Conservation (phyloP, 192 early-diverging fungal species). For the Podila clonocystis region DNA sequence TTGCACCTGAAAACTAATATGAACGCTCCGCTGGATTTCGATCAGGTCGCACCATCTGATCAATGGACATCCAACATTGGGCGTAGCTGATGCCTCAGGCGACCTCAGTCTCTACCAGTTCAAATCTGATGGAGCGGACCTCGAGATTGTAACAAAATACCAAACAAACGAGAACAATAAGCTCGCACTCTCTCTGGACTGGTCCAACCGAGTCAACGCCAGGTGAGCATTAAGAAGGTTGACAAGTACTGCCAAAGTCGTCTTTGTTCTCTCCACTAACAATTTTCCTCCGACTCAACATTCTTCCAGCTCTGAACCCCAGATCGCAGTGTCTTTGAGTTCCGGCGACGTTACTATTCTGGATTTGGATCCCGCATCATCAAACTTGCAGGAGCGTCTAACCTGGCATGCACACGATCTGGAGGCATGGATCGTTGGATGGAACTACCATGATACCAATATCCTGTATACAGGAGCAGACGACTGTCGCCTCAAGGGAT, state of each 20-base stretch:
- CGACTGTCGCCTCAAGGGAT: constrained; percentile 86
- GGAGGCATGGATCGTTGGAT: constrained; percentile 95
- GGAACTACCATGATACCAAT: constrained; percentile 81
- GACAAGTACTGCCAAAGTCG: not conserved
- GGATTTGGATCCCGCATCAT: constrained; percentile 52
- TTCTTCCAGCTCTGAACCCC: constrained; percentile 18
- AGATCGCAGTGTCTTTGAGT: constrained; percentile 78
- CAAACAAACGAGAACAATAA: constrained; percentile 59
- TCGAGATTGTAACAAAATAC: constrained; percentile 40
- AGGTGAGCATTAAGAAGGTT: constrained; percentile 15
- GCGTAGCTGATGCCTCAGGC: constrained; percentile 71
- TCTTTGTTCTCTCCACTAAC: no score
- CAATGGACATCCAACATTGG: constrained; percentile 58
- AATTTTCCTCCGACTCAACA: constrained; percentile 2
- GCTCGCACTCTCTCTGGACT: constrained; percentile 90
- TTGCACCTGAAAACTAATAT: not conserved
- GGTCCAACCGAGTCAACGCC: constrained; percentile 74
- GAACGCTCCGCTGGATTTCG: not conserved
- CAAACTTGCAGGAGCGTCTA: constrained; percentile 26
- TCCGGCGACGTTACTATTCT: constrained; percentile 76
- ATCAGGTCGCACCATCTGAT: constrained; percentile 66
- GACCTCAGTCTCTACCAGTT: constrained; percentile 61
- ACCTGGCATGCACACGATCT: constrained; percentile 88
- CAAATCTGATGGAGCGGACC: constrained; percentile 24
- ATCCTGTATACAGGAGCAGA: constrained; percentile 87